Evolutionary conservation across 2,329 filamentous ascomycete genomes (phyloP).

Genomic region (Aaosphaeria arxii): DNA sequence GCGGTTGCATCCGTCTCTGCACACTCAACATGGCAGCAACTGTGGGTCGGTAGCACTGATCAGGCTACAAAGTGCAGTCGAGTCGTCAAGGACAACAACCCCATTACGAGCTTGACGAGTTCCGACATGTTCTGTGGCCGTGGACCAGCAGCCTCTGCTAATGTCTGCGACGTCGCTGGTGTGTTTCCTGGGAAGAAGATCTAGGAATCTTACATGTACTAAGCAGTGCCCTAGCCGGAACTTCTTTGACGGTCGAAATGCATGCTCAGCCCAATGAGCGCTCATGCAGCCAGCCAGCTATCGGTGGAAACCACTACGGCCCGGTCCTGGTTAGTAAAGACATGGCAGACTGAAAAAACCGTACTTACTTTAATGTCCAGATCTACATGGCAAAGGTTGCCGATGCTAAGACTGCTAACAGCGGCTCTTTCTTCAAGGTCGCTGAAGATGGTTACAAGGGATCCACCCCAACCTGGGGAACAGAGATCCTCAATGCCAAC

Average conservation of each 20-base stretch:
- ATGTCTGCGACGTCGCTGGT: conserved; percentile 35
- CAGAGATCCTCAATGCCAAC: conserved; percentile 39
- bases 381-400: conserved; percentile 37
- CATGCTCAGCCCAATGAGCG: conserved; percentile 34
- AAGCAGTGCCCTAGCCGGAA: conserved; percentile 18
- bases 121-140: conserved; percentile 37
- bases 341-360: too few species aligned
- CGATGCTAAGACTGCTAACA: conserved; percentile 30
- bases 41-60: conserved; percentile 35
- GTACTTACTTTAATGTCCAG: too few species aligned
- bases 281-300: conserved; percentile 29
- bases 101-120: conserved; percentile 25
- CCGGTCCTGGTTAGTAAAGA: conserved; percentile 22
- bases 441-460: conserved; percentile 36
- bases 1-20: conserved; percentile 32
- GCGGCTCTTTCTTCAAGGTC: conserved; percentile 36
- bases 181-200: conserved; percentile 3
- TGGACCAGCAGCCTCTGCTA: conserved; percentile 18
- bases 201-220: not conserved
- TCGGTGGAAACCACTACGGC: conserved; percentile 38
- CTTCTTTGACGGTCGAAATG: conserved; percentile 35
- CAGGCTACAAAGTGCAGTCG: conserved; percentile 27
- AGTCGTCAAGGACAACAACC: conserved; percentile 35
- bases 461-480: conserved; percentile 34
- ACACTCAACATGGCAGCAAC: conserved; percentile 38